These are phyloP conservation scores for Colletotrichum agaves DNA, from an alignment of 2,329 filamentous ascomycete genomes.

Conservation along the genomic window DNA sequence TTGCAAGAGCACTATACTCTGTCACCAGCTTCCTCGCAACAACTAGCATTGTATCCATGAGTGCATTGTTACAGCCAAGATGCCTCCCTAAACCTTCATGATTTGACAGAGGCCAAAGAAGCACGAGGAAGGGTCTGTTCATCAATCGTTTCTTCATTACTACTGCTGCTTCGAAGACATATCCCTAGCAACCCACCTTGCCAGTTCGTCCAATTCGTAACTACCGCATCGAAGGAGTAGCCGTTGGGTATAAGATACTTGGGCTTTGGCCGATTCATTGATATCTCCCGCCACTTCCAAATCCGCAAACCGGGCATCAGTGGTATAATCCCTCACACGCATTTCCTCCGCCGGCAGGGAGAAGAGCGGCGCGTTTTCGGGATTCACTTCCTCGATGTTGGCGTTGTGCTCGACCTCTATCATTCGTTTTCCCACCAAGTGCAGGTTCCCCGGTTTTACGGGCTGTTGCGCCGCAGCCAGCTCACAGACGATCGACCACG, in stretches of 20 bases:
- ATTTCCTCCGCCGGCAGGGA: constrained; percentile 35
- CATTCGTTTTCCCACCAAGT: constrained; percentile 14
- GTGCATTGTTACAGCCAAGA: no score
- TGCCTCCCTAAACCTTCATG: no score
- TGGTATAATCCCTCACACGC: constrained; percentile 27
- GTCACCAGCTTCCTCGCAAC: no score
- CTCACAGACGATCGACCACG: constrained; percentile 20
- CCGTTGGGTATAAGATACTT: constrained; percentile 21
- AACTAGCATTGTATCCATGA: no score
- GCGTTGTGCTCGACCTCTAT: constrained; percentile 30
- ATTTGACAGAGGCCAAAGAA: no score
- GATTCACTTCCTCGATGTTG: constrained; percentile 19
- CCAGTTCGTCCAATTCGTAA: constrained; percentile 26
- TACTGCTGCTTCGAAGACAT: not conserved
- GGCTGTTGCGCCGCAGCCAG: constrained; percentile 15
- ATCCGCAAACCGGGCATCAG: constrained; percentile 18
- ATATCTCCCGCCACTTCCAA: not conserved
- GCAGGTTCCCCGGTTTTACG: not conserved
- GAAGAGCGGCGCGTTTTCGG: constrained; percentile 15
- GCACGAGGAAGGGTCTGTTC: not conserved
- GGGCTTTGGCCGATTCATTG: not conserved
- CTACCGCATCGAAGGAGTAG: constrained; percentile 30
- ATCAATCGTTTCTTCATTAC: constrained; percentile 1
- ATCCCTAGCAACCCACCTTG: constrained; percentile 24
- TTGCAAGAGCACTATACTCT: no score